Conservation (phyloP, 257 asterid species). For the Solanum ossicruentum region DNA sequence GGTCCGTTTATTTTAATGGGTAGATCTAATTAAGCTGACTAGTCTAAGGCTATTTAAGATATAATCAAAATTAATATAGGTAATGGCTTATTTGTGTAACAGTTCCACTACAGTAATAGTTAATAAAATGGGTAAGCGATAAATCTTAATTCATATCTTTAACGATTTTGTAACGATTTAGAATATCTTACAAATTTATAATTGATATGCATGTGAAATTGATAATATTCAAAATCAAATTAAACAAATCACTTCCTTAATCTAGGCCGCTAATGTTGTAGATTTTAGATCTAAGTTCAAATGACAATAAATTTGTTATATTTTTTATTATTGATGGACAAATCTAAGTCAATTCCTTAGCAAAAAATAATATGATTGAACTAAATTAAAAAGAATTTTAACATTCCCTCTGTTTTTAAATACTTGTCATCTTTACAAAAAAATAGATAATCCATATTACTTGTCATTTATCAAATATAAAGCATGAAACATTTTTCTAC, state of each 20-base stretch:
- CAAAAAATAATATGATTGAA: background rate
- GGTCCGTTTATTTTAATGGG: no score
- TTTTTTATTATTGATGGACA: no score
- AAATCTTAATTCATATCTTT: no score
- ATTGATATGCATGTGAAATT: background rate
- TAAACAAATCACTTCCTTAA: background rate
- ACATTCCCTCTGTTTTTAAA: no score
- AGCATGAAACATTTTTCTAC: background rate
- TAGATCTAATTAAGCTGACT: no score
- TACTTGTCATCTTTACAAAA: background rate
- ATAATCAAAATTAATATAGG: no score
- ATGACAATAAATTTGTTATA: background rate
- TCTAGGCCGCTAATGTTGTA: background rate
- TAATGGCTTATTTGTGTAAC: no score
- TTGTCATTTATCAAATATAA: background rate
- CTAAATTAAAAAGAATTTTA: background rate
- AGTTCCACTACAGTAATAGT: no score
- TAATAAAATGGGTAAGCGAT: no score
- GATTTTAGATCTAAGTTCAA: background rate
- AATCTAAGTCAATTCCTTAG: background rate
- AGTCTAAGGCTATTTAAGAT: no score
- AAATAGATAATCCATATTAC: background rate
- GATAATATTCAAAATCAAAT: background rate
- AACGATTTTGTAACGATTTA: no score
- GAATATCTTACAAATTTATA: background rate